These are phyloP conservation scores for Effrenium voratum DNA, from an alignment of 73 alveolate species.

Conservation along the genomic window DNA sequence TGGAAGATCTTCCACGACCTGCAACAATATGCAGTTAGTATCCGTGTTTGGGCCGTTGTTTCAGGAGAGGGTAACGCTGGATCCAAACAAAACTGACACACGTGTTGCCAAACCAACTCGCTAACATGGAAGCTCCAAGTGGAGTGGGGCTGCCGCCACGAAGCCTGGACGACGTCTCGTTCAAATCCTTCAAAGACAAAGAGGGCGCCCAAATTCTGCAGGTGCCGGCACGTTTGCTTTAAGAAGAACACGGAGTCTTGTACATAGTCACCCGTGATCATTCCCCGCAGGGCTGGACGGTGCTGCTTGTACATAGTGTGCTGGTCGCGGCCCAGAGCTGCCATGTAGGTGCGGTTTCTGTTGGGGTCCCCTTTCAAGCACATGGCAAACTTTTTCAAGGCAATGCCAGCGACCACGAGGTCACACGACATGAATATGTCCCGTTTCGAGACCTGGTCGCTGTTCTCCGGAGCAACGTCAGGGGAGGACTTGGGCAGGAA, in stretches of 20 bases:
- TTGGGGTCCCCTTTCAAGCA: not conserved
- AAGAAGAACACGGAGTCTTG: not conserved
- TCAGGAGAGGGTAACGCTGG: too few species aligned
- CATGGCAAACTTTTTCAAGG: slow-evolving; percentile 1
- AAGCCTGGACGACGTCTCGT: not conserved
- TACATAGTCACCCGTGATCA: not conserved
- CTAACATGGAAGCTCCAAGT: not conserved
- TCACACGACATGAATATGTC: not conserved
- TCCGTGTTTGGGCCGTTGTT: too few species aligned
- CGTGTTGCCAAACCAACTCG: not conserved
- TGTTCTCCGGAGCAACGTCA: too few species aligned
- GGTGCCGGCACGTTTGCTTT: not conserved
- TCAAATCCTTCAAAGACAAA: not conserved
- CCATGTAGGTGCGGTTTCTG: not conserved
- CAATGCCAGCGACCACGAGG: not conserved
- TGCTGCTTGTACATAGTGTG: not conserved
- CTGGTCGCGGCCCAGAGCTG: not conserved
- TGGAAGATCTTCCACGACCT: slow-evolving; percentile 2
- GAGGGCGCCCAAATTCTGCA: not conserved
- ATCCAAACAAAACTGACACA: too few species aligned
- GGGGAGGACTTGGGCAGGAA: too few species aligned
- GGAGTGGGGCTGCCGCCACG: not conserved
- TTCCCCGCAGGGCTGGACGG: not conserved
- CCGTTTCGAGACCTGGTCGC: too few species aligned
- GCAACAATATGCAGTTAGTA: too few species aligned